Conservation (phyloP, 805 yeast species). For the Teunomyces stri region DNA sequence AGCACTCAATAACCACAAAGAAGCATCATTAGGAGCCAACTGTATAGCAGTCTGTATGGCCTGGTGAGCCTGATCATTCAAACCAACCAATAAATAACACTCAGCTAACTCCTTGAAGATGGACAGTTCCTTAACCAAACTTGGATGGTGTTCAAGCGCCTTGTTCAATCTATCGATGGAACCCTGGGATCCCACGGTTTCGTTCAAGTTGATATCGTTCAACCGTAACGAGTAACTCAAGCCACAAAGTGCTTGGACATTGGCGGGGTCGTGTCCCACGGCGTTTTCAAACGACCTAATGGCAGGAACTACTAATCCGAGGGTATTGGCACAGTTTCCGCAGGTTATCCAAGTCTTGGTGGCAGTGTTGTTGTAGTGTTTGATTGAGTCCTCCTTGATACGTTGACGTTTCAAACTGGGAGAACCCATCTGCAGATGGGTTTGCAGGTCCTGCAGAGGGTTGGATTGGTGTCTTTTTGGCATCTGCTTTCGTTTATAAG, state of each 20-base stretch:
- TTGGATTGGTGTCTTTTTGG: constrained; percentile 9
- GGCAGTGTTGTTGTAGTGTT: constrained; percentile 23
- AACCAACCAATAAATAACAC: constrained; percentile 46
- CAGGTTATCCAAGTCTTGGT: constrained; percentile 46
- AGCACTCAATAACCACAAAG: constrained; percentile 48
- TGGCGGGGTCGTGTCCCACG: constrained; percentile 40
- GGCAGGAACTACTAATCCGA: constrained; percentile 41
- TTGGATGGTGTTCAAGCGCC: constrained; percentile 36
- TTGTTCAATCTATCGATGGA: constrained; percentile 41
- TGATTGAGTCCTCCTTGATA: constrained; percentile 6
- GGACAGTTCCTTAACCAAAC: constrained; percentile 34
- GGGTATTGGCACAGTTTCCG: constrained; percentile 44
- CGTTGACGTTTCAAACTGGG: constrained; percentile 10
- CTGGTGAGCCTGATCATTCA: constrained; percentile 52
- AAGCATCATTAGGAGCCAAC: constrained; percentile 40
- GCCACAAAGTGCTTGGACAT: constrained; percentile 41
- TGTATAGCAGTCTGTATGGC: constrained; percentile 44
- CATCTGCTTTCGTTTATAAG: constrained; percentile 4
- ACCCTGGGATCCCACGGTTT: constrained; percentile 37
- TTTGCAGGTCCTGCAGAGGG: constrained; percentile 4
- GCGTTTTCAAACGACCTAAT: constrained; percentile 44
- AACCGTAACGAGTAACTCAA: constrained; percentile 40
- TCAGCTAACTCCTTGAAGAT: constrained; percentile 52
- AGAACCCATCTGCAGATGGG: constrained; percentile 6
- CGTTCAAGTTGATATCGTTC: constrained; percentile 36